phyloP scores from a whole-genome alignment of 2,329 filamentous ascomycete genomes.

The Trichoderma koningiopsis region DNA sequence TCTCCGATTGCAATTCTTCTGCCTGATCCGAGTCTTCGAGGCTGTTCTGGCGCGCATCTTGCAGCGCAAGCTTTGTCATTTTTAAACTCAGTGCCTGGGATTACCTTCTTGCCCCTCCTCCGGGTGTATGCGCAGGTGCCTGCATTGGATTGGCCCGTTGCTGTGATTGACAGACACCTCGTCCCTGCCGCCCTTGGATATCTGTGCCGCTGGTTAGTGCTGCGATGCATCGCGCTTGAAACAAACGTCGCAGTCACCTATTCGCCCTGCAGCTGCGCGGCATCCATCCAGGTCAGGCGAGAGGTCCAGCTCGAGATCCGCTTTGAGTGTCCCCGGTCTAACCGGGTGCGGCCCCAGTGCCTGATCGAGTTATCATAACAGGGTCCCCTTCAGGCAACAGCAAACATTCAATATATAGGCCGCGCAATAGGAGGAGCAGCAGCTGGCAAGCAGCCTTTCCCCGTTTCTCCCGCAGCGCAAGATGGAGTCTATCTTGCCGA shows the following conservation, averaged over 20 bases:
- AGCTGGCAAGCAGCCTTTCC: neutral
- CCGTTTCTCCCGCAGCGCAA: neutral
- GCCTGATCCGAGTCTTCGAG: neutral
- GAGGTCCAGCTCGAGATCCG: constrained; percentile 16
- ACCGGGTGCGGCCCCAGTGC: constrained; percentile 15
- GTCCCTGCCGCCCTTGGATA: neutral
- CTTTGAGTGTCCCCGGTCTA: constrained; percentile 19
- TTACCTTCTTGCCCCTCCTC: neutral
- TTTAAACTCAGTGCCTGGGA: neutral
- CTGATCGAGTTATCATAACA: constrained; percentile 14
- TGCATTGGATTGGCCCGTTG: constrained; percentile 16
- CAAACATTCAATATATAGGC: constrained; percentile 20
- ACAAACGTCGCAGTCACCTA: constrained; percentile 10
- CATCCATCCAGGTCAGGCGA: constrained; percentile 5
- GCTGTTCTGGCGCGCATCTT: neutral
- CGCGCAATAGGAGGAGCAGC: neutral
- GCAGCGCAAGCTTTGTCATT: neutral
- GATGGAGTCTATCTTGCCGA: constrained; percentile 57
- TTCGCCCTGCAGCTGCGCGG: constrained; percentile 19
- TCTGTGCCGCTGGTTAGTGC: constrained; percentile 12
- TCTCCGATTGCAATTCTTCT: neutral
- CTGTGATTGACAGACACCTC: neutral
- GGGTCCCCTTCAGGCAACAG: constrained; percentile 26
- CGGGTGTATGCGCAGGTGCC: neutral
- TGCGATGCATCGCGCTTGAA: constrained; percentile 22